Percentiles rank a stretch among this genome's conserved stretches.
These are phyloP conservation scores for Daldinia loculata DNA, from an alignment of 495 filamentous ascomycete genomes.

Conservation along the genomic window DNA sequence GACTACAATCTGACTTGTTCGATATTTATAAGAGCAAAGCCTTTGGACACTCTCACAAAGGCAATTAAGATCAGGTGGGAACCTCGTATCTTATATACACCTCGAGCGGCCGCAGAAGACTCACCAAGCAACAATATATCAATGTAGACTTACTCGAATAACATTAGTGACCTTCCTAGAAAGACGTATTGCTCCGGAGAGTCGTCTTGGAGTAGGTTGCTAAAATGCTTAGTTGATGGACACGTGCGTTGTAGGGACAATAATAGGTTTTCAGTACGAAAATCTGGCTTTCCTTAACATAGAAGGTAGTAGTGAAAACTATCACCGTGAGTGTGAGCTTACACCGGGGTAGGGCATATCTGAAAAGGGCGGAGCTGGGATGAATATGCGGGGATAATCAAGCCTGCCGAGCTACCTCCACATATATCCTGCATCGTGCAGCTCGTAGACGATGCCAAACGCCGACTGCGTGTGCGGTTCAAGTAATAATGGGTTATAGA, in stretches of 20 bases:
- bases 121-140: constrained; percentile 1
- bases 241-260: constrained; percentile 27
- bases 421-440: background rate
- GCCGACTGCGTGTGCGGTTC: background rate
- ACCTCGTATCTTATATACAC: constrained; percentile 1
- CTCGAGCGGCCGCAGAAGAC: background rate
- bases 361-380: background rate
- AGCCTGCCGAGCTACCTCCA: background rate
- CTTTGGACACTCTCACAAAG: background rate
- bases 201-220: background rate
- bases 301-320: constrained; percentile 28
- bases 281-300: constrained; percentile 15
- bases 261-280: constrained; percentile 1
- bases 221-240: constrained; percentile 9
- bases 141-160: constrained; percentile 5
- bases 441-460: background rate
- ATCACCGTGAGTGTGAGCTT: background rate
- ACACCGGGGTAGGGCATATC: background rate
- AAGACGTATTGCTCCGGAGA: constrained; percentile 21
- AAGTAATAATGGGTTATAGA: background rate
- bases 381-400: background rate
- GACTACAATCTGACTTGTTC: background rate
- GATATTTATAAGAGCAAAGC: background rate
- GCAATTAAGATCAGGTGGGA: background rate
- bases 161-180: constrained; percentile 36